phyloP scores from a whole-genome alignment of 2,329 filamentous ascomycete species.

The Alternaria sp. region DNA sequence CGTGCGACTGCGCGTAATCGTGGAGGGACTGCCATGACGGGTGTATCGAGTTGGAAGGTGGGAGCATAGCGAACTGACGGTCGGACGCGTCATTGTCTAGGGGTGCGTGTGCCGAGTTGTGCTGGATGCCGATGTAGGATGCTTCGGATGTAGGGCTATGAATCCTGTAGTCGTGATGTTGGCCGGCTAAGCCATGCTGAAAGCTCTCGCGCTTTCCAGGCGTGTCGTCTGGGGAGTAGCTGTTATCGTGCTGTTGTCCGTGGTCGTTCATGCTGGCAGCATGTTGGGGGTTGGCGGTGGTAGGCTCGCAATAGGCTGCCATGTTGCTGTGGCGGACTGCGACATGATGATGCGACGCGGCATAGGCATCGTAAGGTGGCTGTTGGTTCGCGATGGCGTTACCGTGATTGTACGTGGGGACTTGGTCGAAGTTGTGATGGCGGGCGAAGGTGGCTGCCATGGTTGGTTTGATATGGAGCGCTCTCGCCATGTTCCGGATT shows the following conservation, averaged over 20 bases:
- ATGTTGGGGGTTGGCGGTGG: constrained; percentile 5
- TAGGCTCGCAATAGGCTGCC: constrained; percentile 20
- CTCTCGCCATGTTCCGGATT: constrained; percentile 7
- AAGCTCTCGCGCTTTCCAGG: not conserved
- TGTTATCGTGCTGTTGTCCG: constrained; percentile 7
- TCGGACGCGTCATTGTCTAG: constrained; percentile 19
- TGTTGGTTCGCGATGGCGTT: constrained; percentile 12
- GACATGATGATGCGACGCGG: constrained; percentile 26
- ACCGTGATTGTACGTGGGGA: constrained; percentile 8
- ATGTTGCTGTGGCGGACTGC: constrained; percentile 18
- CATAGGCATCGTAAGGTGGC: constrained; percentile 23
- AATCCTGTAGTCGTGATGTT: constrained; percentile 1
- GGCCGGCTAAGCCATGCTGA: not conserved
- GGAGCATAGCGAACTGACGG: constrained; percentile 39
- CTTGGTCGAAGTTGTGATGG: constrained; percentile 5
- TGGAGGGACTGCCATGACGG: constrained; percentile 39
- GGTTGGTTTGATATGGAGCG: constrained; percentile 3
- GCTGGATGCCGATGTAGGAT: constrained; percentile 4
- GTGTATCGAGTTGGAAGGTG: constrained; percentile 35
- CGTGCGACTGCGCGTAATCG: constrained; percentile 42
- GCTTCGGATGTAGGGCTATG: not conserved
- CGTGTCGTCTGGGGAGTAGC: constrained; percentile 9
- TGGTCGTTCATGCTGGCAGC: constrained; percentile 13
- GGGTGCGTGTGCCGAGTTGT: constrained; percentile 11
- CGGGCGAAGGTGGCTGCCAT: constrained; percentile 13